Conservation (phyloP, 805 yeast species). For the Schwanniomyces vanrijiae region DNA sequence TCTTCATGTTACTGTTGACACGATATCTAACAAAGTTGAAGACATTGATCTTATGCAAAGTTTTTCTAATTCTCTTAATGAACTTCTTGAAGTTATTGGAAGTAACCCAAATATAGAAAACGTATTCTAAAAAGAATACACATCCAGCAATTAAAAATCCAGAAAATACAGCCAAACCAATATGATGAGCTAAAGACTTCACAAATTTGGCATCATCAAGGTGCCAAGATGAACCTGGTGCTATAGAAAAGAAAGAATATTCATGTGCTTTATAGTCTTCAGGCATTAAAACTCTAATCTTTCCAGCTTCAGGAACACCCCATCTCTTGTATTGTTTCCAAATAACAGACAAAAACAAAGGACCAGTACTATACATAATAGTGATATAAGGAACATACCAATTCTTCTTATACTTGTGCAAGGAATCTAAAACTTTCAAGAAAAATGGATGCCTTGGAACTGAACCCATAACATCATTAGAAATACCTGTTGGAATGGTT, state of each 20-base stretch:
- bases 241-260: constrained; percentile 67
- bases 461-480: constrained; percentile 91
- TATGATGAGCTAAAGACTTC: constrained; percentile 71
- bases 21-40: constrained; percentile 5
- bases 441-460: constrained; percentile 87
- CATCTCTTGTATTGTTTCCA: constrained; percentile 87
- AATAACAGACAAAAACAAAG: constrained; percentile 78
- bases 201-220: constrained; percentile 80
- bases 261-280: constrained; percentile 63
- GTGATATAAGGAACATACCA: constrained; percentile 88
- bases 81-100: constrained; percentile 27
- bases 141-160: constrained; percentile 61
- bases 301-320: constrained; percentile 66
- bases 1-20: constrained; percentile 20
- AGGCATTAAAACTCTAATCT: constrained; percentile 70
- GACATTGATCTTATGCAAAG: constrained; percentile 1
- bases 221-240: constrained; percentile 93
- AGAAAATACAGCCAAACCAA: constrained; percentile 65
- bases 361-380: constrained; percentile 93
- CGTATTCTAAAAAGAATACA: constrained; percentile 38
- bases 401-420: constrained; percentile 59
- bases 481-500: constrained; percentile 86
- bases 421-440: constrained; percentile 61
- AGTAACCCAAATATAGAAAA: constrained; percentile 36
- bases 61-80: constrained; percentile 10